These are phyloP conservation scores for Botrytis pseudocinerea DNA, from an alignment of 2,329 filamentous ascomycete species.

Conservation along the genomic window DNA sequence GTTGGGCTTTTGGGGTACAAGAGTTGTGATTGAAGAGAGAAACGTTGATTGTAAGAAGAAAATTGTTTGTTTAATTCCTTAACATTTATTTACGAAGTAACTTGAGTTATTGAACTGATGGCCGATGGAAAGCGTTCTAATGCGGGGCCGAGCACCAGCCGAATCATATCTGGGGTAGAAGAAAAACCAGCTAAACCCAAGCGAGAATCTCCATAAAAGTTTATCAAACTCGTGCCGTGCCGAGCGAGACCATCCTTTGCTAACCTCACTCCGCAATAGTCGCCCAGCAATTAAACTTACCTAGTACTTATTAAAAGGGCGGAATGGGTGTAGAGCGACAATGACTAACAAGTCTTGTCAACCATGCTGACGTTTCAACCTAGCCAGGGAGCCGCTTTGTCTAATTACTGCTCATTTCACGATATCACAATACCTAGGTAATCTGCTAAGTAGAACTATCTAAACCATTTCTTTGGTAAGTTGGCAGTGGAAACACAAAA, in stretches of 20 bases:
- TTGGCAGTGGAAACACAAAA: conserved; percentile 41
- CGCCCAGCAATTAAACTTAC: not conserved
- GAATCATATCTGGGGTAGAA: not conserved
- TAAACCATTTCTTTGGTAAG: conserved; percentile 49
- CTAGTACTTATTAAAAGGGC: not conserved
- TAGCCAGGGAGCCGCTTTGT: not conserved
- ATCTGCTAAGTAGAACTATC: conserved; percentile 47
- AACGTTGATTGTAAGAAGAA: not conserved
- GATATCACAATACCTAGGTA: conserved; percentile 44
- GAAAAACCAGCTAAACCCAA: not conserved
- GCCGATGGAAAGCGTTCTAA: conserved; percentile 5
- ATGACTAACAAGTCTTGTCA: not conserved
- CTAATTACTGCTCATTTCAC: conserved; percentile 40
- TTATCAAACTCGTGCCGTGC: not conserved
- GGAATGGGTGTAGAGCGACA: not conserved
- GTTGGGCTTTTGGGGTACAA: not conserved
- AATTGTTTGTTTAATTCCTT: not conserved
- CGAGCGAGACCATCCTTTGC: not conserved
- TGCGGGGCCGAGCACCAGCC: not conserved
- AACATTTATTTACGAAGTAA: not conserved
- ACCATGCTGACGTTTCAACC: not conserved
- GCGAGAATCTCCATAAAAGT: not conserved
- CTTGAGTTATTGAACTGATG: not conserved
- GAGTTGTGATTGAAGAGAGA: not conserved
- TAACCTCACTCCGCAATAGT: not conserved